Base-by-base conservation (phyloP, 169 alveolate species). In the Plasmodium knowlesi region DNA sequence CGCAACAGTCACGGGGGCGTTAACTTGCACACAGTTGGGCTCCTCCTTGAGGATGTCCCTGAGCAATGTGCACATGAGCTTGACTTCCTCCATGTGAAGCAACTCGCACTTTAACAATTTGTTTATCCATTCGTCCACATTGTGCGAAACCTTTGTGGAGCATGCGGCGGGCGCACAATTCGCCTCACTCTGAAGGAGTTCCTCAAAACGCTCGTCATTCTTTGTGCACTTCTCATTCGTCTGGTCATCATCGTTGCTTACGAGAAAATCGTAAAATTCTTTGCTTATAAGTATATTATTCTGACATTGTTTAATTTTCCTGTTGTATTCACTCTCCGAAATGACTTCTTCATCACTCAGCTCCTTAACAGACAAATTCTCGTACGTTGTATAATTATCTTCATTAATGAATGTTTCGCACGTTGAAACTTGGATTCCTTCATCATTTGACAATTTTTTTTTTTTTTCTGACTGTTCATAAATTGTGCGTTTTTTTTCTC, bases 1-100 rank as follows among this genome's bases (percentile, higher is more conserved):
- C 74, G 98, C 98, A 25, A 98, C 98, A 6, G 99, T 98, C 16
- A 98, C 99, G 22, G 99, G 99, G 16, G 98, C 96, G 43, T 96
- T 83, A 8, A 98, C 99, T 61, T 96, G 96, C 78, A 96, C 96
- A 67, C 98, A 98, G 89, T 98, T 98, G 9, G 96, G 94, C 92
- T 98, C 99, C 43, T 96, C 92, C 53, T 93, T 79, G 46, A 97
- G 93, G 25, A 98, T 96, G 93, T 97, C 99, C 85, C 96, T 96
- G 50, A 97, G 97, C 76, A 97, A 97, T 12, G 93, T 84, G 61
- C 98, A 96, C 85, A 97, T 86, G 79, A 86, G 81, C 80, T 86
- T 86, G 30, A 86, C 61, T 76, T 86, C 93, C 57, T 86, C 86
- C 12, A 86, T 32, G 10, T 74, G 79, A 19, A 86, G 28, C 32